These are phyloP conservation scores for Lizonia empirigonia DNA, from an alignment of 2,329 filamentous ascomycete species.

Conservation along the genomic window DNA sequence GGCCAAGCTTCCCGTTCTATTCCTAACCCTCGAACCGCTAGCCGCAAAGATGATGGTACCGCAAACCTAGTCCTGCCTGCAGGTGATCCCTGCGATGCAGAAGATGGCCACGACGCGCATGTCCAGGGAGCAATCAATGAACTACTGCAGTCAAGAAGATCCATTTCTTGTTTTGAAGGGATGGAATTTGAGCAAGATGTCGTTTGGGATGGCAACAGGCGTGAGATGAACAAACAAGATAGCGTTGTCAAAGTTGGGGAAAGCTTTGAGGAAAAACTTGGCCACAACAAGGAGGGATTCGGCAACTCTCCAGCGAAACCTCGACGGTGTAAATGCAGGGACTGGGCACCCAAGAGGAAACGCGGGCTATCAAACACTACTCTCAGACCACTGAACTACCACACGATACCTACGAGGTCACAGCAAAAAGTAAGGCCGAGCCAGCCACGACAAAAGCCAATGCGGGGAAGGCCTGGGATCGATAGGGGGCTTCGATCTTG, in stretches of 20 bases:
- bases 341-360: background rate
- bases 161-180: constrained; percentile 11
- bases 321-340: background rate
- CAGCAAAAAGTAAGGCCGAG: background rate
- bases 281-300: background rate
- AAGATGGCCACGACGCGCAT: constrained; percentile 7
- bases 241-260: constrained; percentile 2
- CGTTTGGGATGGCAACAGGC: background rate
- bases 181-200: constrained; percentile 1
- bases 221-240: background rate
- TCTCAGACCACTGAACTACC: constrained; percentile 2
- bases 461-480: background rate
- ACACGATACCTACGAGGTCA: constrained; percentile 5
- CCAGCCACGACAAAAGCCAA: background rate
- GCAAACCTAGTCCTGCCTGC: background rate
- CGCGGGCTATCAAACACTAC: constrained; percentile 8
- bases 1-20: background rate
- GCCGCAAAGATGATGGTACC: constrained; percentile 4
- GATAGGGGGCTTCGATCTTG: constrained; percentile 5
- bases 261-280: background rate
- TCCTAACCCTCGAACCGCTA: background rate
- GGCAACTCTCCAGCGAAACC: constrained; percentile 1
- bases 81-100: constrained; percentile 7
- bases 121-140: constrained; percentile 3
- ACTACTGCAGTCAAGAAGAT: constrained; percentile 8